A percentile compares a stretch with the other conserved stretches of the same genome.
These are phyloP conservation scores for Kingdonia uniflora DNA, from an alignment of 164 flowering plant genomes.

Conservation along the genomic window DNA sequence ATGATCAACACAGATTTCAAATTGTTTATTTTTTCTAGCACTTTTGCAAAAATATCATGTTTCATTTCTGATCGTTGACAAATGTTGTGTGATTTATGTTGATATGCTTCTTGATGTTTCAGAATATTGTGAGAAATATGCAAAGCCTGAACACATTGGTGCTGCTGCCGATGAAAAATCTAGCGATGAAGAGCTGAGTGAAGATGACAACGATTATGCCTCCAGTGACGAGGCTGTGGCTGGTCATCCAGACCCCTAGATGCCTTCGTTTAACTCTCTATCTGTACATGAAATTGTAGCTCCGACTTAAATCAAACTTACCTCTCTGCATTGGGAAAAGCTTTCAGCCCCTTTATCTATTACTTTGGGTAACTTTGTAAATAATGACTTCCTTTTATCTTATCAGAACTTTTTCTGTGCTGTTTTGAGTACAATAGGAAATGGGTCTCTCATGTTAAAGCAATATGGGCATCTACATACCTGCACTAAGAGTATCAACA, in stretches of 20 bases:
- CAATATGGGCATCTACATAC: no score
- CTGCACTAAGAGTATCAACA: no score
- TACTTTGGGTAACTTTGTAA: constrained; percentile 18
- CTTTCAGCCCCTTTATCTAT: constrained; percentile 7
- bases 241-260: constrained; percentile 34
- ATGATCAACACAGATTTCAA: no score
- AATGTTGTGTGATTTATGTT: background rate
- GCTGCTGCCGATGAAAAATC: constrained; percentile 37
- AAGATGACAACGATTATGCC: constrained; percentile 35
- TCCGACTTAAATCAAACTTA: constrained; percentile 2
- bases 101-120: constrained; percentile 4
- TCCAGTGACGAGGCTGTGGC: constrained; percentile 46
- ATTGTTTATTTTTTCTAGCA: no score
- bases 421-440: background rate
- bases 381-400: constrained; percentile 15
- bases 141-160: constrained; percentile 50
- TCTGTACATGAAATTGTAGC: constrained; percentile 29
- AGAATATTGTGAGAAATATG: constrained; percentile 62
- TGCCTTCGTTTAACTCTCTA: constrained; percentile 4
- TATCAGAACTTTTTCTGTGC: background rate
- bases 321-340: constrained; percentile 3
- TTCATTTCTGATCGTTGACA: no score
- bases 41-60: no score
- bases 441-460: background rate
- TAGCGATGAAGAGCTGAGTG: constrained; percentile 53